These are phyloP conservation scores for Candida vaughaniae DNA, from an alignment of 805 yeast genomes.

Conservation along the genomic window DNA sequence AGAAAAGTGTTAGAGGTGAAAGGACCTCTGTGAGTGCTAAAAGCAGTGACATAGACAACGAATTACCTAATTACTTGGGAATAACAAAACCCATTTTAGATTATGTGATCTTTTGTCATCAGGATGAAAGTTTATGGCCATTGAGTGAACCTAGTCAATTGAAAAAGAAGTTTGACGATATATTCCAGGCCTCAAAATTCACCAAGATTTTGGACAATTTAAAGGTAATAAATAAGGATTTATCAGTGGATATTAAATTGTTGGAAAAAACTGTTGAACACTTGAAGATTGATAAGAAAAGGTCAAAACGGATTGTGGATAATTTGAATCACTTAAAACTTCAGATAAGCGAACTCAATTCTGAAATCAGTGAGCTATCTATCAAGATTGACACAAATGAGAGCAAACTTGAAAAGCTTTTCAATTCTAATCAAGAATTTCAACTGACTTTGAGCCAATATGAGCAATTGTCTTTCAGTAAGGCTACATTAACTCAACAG, in stretches of 20 bases:
- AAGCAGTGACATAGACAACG: slow-evolving; percentile 77
- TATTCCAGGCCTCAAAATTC: slow-evolving; percentile 91
- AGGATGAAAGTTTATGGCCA: slow-evolving; percentile 97
- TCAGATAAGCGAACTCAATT: slow-evolving; percentile 44
- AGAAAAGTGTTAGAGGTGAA: slow-evolving; percentile 63
- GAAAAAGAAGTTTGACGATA: slow-evolving; percentile 93
- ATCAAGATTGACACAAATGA: slow-evolving; percentile 51
- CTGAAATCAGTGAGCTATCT: slow-evolving; percentile 49
- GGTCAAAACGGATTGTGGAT: slow-evolving; percentile 60
- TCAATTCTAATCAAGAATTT: slow-evolving; percentile 77
- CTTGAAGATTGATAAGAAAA: slow-evolving; percentile 65
- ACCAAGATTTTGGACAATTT: slow-evolving; percentile 85
- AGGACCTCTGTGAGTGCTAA: slow-evolving; percentile 76
- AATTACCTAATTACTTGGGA: slow-evolving; percentile 81
- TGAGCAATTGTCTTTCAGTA: slow-evolving; percentile 54
- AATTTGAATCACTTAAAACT: slow-evolving; percentile 44
- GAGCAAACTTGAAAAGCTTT: slow-evolving; percentile 59
- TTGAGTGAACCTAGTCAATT: slow-evolving; percentile 83
- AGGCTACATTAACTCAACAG: slow-evolving; percentile 47
- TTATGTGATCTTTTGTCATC: slow-evolving; percentile 95
- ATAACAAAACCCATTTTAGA: slow-evolving; percentile 85
- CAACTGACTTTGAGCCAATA: slow-evolving; percentile 66
- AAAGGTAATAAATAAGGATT: slow-evolving; percentile 73
- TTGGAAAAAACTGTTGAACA: slow-evolving; percentile 79
- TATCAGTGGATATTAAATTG: slow-evolving; percentile 70